phyloP scores from a whole-genome alignment of 352 stramenopile species.

The Phytophthora ohioensis region DNA sequence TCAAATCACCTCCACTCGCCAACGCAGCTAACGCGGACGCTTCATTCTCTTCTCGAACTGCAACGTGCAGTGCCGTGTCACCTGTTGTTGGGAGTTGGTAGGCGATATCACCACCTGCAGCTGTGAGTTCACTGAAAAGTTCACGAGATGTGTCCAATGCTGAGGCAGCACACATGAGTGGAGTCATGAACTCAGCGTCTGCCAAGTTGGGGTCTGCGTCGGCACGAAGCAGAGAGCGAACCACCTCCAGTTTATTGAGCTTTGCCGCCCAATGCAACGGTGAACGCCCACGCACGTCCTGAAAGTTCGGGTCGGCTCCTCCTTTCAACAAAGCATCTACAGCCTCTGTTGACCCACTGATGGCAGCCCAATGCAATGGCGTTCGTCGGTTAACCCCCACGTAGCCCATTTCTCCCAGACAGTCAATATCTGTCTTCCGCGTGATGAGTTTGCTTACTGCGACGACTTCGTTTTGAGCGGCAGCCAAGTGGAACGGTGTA shows the following conservation, averaged over 20 bases:
- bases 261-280: conserved; percentile 76
- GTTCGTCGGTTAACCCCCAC: conserved; percentile 73
- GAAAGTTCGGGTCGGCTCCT: conserved; percentile 71
- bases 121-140: conserved; percentile 47
- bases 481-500: conserved; percentile 70
- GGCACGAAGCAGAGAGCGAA: conserved; percentile 51
- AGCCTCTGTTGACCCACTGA: conserved; percentile 57
- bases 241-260: conserved; percentile 61
- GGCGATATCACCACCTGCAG: conserved; percentile 64
- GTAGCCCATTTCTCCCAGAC: conserved; percentile 77
- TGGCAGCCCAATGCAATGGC: conserved; percentile 73
- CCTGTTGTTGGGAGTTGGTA: conserved; percentile 58
- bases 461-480: conserved; percentile 56
- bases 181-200: conserved; percentile 59
- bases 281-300: conserved; percentile 63
- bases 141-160: conserved; percentile 29
- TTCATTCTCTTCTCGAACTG: conserved; percentile 65
- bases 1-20: conserved; percentile 65
- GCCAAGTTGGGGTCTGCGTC: conserved; percentile 44
- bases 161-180: conserved; percentile 43
- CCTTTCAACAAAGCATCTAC: conserved; percentile 60
- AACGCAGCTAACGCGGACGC: conserved; percentile 60
- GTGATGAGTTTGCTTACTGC: conserved; percentile 62
- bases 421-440: conserved; percentile 55
- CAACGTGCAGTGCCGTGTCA: conserved; percentile 74